Evolutionary conservation across 2,329 filamentous ascomycete species (phyloP).

Genomic region (Pseudogymnoascus sp.): DNA sequence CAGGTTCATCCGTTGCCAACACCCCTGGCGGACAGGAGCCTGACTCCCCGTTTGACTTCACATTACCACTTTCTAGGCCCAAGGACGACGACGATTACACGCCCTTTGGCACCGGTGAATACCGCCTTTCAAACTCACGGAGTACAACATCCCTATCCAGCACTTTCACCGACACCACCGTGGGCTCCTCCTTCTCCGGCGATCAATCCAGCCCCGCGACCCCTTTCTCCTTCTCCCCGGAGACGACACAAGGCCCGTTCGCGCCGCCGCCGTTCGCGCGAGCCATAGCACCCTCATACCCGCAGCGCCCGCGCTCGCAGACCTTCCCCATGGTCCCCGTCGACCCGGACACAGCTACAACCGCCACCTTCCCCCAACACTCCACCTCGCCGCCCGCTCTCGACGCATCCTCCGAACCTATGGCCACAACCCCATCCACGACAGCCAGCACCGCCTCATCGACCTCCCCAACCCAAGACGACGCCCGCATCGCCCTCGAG

Average conservation of each 20-base stretch:
- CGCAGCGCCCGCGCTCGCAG: slow-evolving; percentile 71
- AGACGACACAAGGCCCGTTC: slow-evolving; percentile 62
- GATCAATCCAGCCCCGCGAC: slow-evolving; percentile 66
- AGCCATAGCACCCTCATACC: slow-evolving; percentile 42
- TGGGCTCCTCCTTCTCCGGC: slow-evolving; percentile 58
- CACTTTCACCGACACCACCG: slow-evolving; percentile 53
- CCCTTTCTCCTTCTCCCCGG: slow-evolving; percentile 67
- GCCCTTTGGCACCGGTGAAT: slow-evolving; percentile 45
- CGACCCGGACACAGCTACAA: slow-evolving; percentile 32
- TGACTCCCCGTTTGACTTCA: slow-evolving; percentile 58
- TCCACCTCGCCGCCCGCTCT: slow-evolving; percentile 41
- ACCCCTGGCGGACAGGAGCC: slow-evolving; percentile 64
- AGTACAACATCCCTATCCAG: slow-evolving; percentile 59
- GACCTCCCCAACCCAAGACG: slow-evolving; percentile 69
- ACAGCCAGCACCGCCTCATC: slow-evolving; percentile 35
- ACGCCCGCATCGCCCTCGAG: slow-evolving; percentile 73
- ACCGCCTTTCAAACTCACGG: slow-evolving; percentile 58
- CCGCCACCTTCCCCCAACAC: slow-evolving; percentile 14
- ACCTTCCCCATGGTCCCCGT: slow-evolving; percentile 70
- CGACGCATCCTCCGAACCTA: slow-evolving; percentile 45
- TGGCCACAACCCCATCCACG: slow-evolving; percentile 34
- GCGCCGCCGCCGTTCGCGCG: slow-evolving; percentile 43
- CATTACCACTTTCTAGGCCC: slow-evolving; percentile 61
- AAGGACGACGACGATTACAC: slow-evolving; percentile 57
- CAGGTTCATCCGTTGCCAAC: slow-evolving; percentile 46